phyloP scores from a whole-genome alignment of 2,329 filamentous ascomycete species.

The Blastomyces gilchristii region DNA sequence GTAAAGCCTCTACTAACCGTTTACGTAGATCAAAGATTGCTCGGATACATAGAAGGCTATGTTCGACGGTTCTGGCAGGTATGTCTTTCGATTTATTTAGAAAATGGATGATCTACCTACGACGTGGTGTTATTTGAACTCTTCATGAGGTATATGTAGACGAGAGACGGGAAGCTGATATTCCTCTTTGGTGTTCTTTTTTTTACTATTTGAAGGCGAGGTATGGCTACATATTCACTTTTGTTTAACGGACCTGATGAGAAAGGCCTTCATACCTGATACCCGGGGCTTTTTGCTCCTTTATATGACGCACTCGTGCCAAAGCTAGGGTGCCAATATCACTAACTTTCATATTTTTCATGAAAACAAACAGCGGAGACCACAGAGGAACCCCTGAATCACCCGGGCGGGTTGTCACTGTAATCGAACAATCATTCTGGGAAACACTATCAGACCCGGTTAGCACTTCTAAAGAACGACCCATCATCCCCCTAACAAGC shows the following conservation, averaged over 20 bases:
- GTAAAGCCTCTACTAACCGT: neutral
- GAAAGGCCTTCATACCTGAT: neutral
- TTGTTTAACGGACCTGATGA: neutral
- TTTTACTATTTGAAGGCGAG: conserved; percentile 7
- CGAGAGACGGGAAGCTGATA: neutral
- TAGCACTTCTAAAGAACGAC: conserved; percentile 3
- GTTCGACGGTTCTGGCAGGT: conserved; percentile 98
- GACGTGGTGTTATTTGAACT: too few relatives aligned
- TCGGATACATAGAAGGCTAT: conserved; percentile 86
- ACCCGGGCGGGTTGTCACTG: conserved; percentile 83
- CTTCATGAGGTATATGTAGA: neutral
- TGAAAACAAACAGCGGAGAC: conserved; percentile 62
- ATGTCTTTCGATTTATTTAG: conserved; percentile 30
- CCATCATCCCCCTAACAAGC: neutral
- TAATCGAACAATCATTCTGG: conserved; percentile 81
- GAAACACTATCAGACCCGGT: conserved; percentile 38
- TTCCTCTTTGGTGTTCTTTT: neutral
- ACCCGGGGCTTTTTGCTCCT: neutral
- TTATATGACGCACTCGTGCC: neutral
- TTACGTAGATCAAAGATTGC: conserved; percentile 62
- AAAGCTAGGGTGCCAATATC: neutral
- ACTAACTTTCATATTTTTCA: neutral
- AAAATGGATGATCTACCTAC: neutral
- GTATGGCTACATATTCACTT: conserved; percentile 1
- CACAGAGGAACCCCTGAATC: conserved; percentile 82